These are phyloP conservation scores for Scedosporium boydii DNA, from an alignment of 2,329 filamentous ascomycete genomes.

Conservation along the genomic window DNA sequence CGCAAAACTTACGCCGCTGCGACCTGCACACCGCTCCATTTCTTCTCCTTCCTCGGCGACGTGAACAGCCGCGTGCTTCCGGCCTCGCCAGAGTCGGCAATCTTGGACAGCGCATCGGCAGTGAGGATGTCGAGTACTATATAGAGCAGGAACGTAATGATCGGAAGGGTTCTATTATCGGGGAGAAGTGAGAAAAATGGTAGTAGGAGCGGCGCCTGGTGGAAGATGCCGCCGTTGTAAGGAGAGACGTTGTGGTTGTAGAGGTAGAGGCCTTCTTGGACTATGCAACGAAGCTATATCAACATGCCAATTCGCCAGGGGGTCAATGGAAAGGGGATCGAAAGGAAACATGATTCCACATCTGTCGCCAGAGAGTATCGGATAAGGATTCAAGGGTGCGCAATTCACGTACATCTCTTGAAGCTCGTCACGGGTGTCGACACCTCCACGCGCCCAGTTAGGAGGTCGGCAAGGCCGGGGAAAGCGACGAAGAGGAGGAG, in stretches of 20 bases:
- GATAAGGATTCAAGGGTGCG: neutral
- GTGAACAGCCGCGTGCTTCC: slow-evolving; percentile 63
- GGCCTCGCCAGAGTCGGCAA: slow-evolving; percentile 74
- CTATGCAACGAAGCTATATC: slow-evolving; percentile 30
- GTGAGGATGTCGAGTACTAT: slow-evolving; percentile 72
- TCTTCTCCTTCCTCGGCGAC: slow-evolving; percentile 66
- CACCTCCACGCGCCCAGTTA: slow-evolving; percentile 89
- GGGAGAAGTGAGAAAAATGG: slow-evolving; percentile 87
- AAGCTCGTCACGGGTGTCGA: slow-evolving; percentile 97
- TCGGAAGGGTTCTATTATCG: slow-evolving; percentile 52
- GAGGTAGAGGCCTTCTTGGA: slow-evolving; percentile 92
- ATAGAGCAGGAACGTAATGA: slow-evolving; percentile 74
- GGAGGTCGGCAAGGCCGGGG: slow-evolving; percentile 70
- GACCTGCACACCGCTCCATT: slow-evolving; percentile 65
- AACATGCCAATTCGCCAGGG: neutral
- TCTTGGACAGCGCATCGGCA: slow-evolving; percentile 67
- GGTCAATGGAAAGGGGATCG: slow-evolving; percentile 1
- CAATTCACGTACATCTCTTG: slow-evolving; percentile 66
- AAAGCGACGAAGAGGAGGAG: slow-evolving; percentile 73
- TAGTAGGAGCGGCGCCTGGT: slow-evolving; percentile 79
- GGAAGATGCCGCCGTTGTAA: slow-evolving; percentile 83
- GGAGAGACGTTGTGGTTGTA: slow-evolving; percentile 95
- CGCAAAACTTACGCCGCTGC: slow-evolving; percentile 58
- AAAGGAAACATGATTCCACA: neutral
- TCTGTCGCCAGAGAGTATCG: too few relatives aligned